phyloP scores from a whole-genome alignment of 805 yeast species.

The Barnettozyma pratensis region DNA sequence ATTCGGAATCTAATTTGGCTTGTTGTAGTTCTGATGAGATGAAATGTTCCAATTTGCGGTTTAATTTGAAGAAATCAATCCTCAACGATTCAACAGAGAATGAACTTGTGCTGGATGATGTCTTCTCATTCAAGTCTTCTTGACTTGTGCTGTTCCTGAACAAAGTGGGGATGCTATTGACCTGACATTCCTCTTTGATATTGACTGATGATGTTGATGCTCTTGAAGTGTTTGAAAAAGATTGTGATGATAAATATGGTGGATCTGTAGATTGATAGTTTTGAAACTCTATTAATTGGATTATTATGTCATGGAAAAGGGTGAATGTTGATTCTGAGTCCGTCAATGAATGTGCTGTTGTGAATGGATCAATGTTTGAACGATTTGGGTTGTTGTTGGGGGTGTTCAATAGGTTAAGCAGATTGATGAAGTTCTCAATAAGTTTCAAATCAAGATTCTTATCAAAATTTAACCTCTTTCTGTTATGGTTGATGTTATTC shows the following conservation, averaged over 20 bases:
- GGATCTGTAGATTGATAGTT: background rate
- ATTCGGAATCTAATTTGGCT: background rate
- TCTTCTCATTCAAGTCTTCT: background rate
- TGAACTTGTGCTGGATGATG: background rate
- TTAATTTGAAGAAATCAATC: background rate
- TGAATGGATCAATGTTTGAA: background rate
- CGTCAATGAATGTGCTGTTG: background rate
- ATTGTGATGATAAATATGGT: background rate
- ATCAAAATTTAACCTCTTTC: constrained; percentile 23
- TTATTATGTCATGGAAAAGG: background rate
- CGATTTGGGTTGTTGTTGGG: background rate
- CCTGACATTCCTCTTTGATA: background rate
- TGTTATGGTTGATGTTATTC: constrained; percentile 18
- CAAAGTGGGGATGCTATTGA: background rate
- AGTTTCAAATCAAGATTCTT: constrained; percentile 17
- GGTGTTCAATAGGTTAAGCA: constrained; percentile 5
- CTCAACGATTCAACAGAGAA: background rate
- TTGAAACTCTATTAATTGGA: background rate
- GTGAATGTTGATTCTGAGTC: background rate
- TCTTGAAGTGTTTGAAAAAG: too few relatives aligned
- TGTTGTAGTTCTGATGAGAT: background rate
- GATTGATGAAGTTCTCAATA: constrained; percentile 12
- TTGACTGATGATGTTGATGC: background rate
- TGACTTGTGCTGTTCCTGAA: background rate
- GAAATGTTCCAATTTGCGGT: background rate